A percentile compares a stretch with the other conserved stretches of the same genome.
These are phyloP conservation scores for Cytospora paraplurivora DNA, from an alignment of 2,329 filamentous ascomycete species.

Conservation along the genomic window DNA sequence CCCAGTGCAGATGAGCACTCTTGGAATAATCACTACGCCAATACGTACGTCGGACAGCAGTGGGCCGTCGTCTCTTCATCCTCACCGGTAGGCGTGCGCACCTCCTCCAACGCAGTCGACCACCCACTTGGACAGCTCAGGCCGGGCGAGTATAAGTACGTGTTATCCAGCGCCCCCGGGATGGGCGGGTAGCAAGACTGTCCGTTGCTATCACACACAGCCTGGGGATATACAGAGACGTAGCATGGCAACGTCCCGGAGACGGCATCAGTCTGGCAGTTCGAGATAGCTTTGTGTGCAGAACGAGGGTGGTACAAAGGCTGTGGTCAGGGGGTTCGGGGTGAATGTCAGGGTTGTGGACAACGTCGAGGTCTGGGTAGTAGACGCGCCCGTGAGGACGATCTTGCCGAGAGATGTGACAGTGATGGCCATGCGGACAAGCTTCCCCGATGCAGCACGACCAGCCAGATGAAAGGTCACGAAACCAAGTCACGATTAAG, in stretches of 20 bases:
- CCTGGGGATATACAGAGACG: slow-evolving; percentile 17
- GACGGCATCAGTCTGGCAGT: slow-evolving; percentile 19
- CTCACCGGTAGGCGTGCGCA: slow-evolving; percentile 13
- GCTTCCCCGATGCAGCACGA: not conserved
- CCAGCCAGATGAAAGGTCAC: not conserved
- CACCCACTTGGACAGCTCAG: slow-evolving; percentile 21
- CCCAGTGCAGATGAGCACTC: too few relatives aligned
- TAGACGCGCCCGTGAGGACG: slow-evolving; percentile 4
- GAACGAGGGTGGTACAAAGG: slow-evolving; percentile 20
- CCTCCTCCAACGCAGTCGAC: slow-evolving; percentile 24
- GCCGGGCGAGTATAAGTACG: slow-evolving; percentile 22
- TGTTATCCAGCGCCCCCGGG: slow-evolving; percentile 19
- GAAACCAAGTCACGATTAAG: not conserved
- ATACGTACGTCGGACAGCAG: slow-evolving; percentile 26
- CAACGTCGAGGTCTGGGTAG: slow-evolving; percentile 14
- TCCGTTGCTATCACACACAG: slow-evolving; percentile 19
- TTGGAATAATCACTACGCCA: too few relatives aligned
- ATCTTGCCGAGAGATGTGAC: slow-evolving; percentile 9
- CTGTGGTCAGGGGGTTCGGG: slow-evolving; percentile 20
- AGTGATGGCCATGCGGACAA: slow-evolving; percentile 14
- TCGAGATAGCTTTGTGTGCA: slow-evolving; percentile 25
- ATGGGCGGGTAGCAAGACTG: slow-evolving; percentile 20
- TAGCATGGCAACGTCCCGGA: slow-evolving; percentile 17
- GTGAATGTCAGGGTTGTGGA: slow-evolving; percentile 13
- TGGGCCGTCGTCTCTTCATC: slow-evolving; percentile 23